These are phyloP conservation scores for Otatea glauca DNA, from an alignment of 176 grass and related monocot genomes.

Conservation along the genomic window DNA sequence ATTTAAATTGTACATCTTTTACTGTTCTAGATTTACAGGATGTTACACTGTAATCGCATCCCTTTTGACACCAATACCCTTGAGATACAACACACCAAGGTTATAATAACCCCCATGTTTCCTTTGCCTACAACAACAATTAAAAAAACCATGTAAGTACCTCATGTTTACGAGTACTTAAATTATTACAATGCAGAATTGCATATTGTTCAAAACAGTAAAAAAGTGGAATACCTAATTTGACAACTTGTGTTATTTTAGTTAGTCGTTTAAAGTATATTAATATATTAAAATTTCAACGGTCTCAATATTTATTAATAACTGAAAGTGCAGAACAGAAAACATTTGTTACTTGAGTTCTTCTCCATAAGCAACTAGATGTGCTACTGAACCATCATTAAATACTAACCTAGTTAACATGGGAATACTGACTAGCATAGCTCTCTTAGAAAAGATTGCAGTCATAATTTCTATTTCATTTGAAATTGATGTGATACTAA, in stretches of 20 bases:
- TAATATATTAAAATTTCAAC: constrained; percentile 26
- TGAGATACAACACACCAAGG: constrained; percentile 89
- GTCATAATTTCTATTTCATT: constrained; percentile 9
- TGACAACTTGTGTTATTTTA: not conserved
- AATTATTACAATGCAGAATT: not conserved
- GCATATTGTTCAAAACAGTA: constrained; percentile 3
- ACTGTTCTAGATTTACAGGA: no score
- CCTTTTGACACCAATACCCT: constrained; percentile 95
- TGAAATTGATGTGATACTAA: constrained; percentile 28
- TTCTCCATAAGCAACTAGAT: constrained; percentile 6
- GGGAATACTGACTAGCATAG: not conserved
- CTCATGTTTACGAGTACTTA: not conserved
- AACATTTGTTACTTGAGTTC: constrained; percentile 2
- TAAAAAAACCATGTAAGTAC: constrained; percentile 34
- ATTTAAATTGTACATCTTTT: no score
- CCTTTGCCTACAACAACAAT: constrained; percentile 68
- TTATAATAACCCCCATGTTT: constrained; percentile 95
- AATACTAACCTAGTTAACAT: not conserved
- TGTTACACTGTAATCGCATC: constrained; percentile 67
- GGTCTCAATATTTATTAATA: constrained; percentile 20
- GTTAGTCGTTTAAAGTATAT: not conserved
- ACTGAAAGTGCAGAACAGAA: constrained; percentile 20
- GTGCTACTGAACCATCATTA: constrained; percentile 11
- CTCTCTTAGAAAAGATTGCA: not conserved
- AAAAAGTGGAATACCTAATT: not conserved